A percentile compares a stretch with the other conserved stretches of the same genome.
Evolutionary conservation across 495 filamentous ascomycete species (phyloP).

Genomic region (Patellaria atrata): DNA sequence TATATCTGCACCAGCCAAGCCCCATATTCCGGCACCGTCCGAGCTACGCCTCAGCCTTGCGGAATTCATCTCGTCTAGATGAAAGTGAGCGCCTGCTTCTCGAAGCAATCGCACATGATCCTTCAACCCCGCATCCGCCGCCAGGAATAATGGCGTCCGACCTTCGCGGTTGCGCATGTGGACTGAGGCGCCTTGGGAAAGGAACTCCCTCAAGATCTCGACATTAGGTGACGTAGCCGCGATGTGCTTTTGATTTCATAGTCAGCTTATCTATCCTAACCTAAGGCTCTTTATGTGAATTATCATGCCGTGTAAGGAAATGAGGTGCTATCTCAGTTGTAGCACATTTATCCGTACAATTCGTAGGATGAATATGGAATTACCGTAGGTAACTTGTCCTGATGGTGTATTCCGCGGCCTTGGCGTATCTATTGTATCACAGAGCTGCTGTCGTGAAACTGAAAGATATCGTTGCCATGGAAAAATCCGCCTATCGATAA

Average conservation of each 20-base stretch:
- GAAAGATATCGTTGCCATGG: too few relatives aligned
- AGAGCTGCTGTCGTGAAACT: too few relatives aligned
- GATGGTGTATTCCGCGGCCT: too few relatives aligned
- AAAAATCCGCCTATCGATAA: too few relatives aligned
- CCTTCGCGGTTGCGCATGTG: slow-evolving; percentile 69
- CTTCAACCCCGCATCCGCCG: slow-evolving; percentile 44
- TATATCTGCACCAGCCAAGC: slow-evolving; percentile 2
- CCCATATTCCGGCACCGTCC: slow-evolving; percentile 17
- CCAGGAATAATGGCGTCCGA: slow-evolving; percentile 70
- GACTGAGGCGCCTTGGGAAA: slow-evolving; percentile 68
- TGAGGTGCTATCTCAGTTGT: background rate
- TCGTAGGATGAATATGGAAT: too few relatives aligned
- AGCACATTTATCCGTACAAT: background rate
- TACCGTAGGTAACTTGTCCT: too few relatives aligned
- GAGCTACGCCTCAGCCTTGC: slow-evolving; percentile 14
- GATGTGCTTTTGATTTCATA: slow-evolving; percentile 37
- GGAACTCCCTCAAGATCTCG: slow-evolving; percentile 54
- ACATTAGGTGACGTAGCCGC: slow-evolving; percentile 45
- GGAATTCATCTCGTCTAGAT: slow-evolving; percentile 40
- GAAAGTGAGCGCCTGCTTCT: slow-evolving; percentile 57
- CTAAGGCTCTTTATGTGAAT: too few relatives aligned
- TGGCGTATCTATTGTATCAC: too few relatives aligned
- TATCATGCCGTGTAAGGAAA: slow-evolving; percentile 6
- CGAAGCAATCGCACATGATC: slow-evolving; percentile 52
- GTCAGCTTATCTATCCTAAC: background rate